Evolutionary conservation across 1,284 basidiomycete genomes (phyloP).

Genomic region (Limonomyces culmigenus): DNA sequence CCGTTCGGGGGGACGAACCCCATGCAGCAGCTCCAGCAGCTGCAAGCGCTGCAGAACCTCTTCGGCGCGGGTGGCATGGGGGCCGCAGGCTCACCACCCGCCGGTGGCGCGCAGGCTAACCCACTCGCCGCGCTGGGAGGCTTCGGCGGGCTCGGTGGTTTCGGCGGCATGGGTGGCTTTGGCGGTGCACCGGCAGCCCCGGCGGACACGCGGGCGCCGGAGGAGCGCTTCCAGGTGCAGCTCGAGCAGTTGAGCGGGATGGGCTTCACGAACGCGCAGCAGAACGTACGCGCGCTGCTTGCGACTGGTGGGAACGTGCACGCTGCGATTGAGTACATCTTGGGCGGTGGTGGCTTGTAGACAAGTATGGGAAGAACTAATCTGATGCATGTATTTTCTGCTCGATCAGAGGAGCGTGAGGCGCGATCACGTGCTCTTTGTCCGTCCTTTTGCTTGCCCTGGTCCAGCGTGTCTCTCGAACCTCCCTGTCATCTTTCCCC

Average conservation of each 20-base stretch:
- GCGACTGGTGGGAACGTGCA: constrained; percentile 84
- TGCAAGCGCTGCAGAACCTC: constrained; percentile 29
- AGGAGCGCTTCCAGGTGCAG: constrained; percentile 81
- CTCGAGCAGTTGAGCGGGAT: constrained; percentile 81
- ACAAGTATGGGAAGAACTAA: no score
- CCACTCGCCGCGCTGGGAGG: constrained; percentile 11
- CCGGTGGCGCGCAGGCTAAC: constrained; percentile 1
- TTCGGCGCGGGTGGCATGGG: constrained; percentile 10
- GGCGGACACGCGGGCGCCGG: constrained; percentile 57
- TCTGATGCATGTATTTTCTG: no score
- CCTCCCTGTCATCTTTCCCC: no score
- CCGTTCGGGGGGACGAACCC: no score
- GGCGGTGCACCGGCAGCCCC: constrained; percentile 23
- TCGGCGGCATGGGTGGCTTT: constrained; percentile 13
- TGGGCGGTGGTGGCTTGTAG: constrained; percentile 61
- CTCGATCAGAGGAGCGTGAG: no score
- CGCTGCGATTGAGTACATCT: constrained; percentile 81
- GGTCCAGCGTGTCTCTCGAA: no score
- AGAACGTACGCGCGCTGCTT: constrained; percentile 79
- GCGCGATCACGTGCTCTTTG: no score
- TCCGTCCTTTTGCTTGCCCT: no score
- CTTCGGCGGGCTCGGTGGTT: constrained; percentile 18
- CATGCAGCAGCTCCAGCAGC: no score
- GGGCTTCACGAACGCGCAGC: constrained; percentile 71
- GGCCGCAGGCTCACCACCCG: constrained; percentile 3